Percentiles rank a stretch among this genome's conserved stretches.
Conservation (phyloP, 2,329 filamentous ascomycete genomes). For the Aspergillus sp. region DNA sequence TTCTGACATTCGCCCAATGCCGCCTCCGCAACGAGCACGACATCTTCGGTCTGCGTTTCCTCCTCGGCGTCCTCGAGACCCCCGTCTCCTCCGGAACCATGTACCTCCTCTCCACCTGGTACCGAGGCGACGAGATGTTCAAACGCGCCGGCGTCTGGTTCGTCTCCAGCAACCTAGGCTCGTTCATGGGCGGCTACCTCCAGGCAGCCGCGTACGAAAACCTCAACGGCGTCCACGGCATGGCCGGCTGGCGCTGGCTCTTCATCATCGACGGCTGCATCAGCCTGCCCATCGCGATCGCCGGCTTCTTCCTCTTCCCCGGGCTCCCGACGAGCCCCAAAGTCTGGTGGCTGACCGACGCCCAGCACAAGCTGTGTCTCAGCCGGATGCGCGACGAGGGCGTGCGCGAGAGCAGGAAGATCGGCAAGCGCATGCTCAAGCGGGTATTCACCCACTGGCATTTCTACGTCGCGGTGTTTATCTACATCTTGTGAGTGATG, state of each 20-base stretch:
- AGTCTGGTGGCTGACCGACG: conserved; percentile 30
- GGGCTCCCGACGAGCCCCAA: conserved; percentile 30
- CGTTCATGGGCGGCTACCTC: conserved; percentile 34
- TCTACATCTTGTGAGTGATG: conserved; percentile 25
- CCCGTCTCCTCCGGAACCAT: conserved; percentile 30
- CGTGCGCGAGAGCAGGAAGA: conserved; percentile 16
- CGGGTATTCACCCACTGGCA: conserved; percentile 32
- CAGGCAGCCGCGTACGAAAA: conserved; percentile 30
- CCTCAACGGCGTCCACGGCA: conserved; percentile 24
- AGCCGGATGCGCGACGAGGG: conserved; percentile 18
- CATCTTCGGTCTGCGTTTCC: conserved; percentile 35
- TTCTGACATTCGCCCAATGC: conserved; percentile 25
- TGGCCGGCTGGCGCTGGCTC: conserved; percentile 34
- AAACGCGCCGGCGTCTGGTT: conserved; percentile 34
- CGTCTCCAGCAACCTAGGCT: conserved; percentile 26
- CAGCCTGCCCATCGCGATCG: conserved; percentile 39
- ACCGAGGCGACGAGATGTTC: conserved; percentile 34
- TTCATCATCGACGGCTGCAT: conserved; percentile 39
- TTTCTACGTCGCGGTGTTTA: conserved; percentile 25
- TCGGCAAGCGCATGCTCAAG: conserved; percentile 21
- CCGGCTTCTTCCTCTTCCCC: conserved; percentile 42
- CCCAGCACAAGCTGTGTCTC: conserved; percentile 24
- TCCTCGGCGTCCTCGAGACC: conserved; percentile 30
- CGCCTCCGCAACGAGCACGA: conserved; percentile 21
- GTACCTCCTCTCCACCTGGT: conserved; percentile 41